These are phyloP conservation scores for Fusarium multiceps DNA, from an alignment of 2,329 filamentous ascomycete genomes.

Conservation along the genomic window DNA sequence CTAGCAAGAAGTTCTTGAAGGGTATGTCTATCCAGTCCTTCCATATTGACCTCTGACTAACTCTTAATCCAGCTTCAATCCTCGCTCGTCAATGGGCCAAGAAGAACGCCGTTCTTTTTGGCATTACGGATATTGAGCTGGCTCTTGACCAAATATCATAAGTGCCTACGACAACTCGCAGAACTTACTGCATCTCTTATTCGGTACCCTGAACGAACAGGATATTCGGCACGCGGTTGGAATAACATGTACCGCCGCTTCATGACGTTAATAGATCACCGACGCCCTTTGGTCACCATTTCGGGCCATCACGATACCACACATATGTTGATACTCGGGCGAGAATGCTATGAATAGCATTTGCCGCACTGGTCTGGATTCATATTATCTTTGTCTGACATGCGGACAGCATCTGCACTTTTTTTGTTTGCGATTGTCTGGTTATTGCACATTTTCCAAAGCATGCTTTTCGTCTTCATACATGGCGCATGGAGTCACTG, in stretches of 20 bases:
- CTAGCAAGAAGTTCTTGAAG: constrained; percentile 99
- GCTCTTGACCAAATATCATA: constrained; percentile 62
- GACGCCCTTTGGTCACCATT: constrained; percentile 36
- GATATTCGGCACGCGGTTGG: constrained; percentile 48
- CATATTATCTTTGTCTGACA: constrained; percentile 46
- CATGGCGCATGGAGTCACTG: constrained; percentile 57
- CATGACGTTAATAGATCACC: constrained; percentile 52
- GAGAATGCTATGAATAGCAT: constrained; percentile 28
- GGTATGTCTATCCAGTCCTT: constrained; percentile 69
- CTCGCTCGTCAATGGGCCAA: constrained; percentile 94
- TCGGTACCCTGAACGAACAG: constrained; percentile 40
- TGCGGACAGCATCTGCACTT: constrained; percentile 41
- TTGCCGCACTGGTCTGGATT: constrained; percentile 42
- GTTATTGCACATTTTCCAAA: constrained; percentile 51
- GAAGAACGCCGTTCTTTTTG: constrained; percentile 72
- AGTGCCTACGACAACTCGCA: constrained; percentile 23
- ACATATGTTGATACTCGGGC: constrained; percentile 30
- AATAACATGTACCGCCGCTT: constrained; percentile 46
- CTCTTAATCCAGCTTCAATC: constrained; percentile 76
- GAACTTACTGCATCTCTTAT: constrained; percentile 23
- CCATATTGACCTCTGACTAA: constrained; percentile 25
- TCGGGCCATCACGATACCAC: constrained; percentile 43
- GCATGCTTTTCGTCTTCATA: constrained; percentile 53
- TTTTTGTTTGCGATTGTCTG: constrained; percentile 46
- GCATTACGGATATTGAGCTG: constrained; percentile 62